phyloP scores from a whole-genome alignment of 441 rosid species.

The Euphorbia celastroides region DNA sequence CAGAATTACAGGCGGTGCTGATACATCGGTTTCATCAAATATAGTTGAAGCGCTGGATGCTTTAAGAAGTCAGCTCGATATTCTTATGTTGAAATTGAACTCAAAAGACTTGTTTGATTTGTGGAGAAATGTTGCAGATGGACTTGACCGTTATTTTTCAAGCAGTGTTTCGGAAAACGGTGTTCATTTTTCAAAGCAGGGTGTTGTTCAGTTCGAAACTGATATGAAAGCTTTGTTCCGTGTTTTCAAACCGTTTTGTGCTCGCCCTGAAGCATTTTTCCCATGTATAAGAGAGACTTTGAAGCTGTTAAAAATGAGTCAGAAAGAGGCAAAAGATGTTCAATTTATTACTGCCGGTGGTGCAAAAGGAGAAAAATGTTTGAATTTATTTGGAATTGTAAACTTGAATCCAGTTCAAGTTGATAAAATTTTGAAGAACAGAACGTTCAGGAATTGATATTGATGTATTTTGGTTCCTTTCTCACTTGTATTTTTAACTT shows the following conservation, averaged over 20 bases:
- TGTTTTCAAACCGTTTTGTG: conserved; percentile 60
- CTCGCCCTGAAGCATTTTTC: conserved; percentile 68
- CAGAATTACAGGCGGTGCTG: conserved; percentile 14
- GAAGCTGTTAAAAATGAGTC: conserved; percentile 43
- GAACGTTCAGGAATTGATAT: conserved; percentile 21
- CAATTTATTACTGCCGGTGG: conserved; percentile 27
- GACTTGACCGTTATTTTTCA: conserved; percentile 62
- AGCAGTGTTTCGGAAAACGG: conserved; percentile 33
- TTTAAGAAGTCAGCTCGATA: conserved; percentile 38
- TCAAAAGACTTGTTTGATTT: conserved; percentile 64
- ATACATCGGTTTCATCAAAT: conserved; percentile 29
- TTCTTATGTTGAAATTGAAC: conserved; percentile 40
- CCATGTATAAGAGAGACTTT: conserved; percentile 61
- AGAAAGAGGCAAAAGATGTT: conserved; percentile 37
- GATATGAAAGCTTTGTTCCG: conserved; percentile 47
- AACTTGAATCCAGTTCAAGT: conserved; percentile 45
- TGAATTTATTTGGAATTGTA: conserved; percentile 39
- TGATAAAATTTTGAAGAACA: conserved; percentile 38
- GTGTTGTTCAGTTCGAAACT: conserved; percentile 32
- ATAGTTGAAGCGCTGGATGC: conserved; percentile 52
- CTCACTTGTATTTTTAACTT: no score
- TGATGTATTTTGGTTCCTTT: not conserved
- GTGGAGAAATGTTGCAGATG: conserved; percentile 79
- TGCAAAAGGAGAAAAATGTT: conserved; percentile 24
- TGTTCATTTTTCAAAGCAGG: conserved; percentile 23